These are phyloP conservation scores for Sophora flavescens DNA, from an alignment of 306 rosid genomes.

Conservation along the genomic window DNA sequence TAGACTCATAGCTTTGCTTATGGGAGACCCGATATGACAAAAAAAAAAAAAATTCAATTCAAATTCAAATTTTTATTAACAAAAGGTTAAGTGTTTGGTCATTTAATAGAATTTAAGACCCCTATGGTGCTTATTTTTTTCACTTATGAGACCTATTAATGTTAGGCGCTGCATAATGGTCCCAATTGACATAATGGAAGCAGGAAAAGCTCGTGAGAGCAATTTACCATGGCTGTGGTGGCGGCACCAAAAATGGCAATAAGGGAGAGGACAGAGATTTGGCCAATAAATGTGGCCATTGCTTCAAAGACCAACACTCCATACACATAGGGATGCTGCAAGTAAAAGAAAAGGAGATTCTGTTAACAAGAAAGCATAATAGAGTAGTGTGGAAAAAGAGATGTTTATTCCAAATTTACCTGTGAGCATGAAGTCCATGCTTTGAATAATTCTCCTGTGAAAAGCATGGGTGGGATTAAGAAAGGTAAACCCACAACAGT, in stretches of 20 bases:
- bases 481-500: slow-evolving; percentile 94
- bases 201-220: slow-evolving; percentile 43
- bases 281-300: slow-evolving; percentile 91
- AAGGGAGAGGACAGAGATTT: slow-evolving; percentile 94
- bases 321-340: slow-evolving; percentile 94
- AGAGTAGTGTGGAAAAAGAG: background rate
- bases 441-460: slow-evolving; percentile 89
- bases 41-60: background rate
- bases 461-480: slow-evolving; percentile 94
- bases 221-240: slow-evolving; percentile 90
- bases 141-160: slow-evolving; percentile 41
- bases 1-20: too few species aligned
- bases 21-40: too few species aligned
- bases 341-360: slow-evolving; percentile 42
- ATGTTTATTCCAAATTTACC: slow-evolving; percentile 59
- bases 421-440: slow-evolving; percentile 95
- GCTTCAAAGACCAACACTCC: slow-evolving; percentile 93
- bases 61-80: slow-evolving; percentile 3
- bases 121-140: slow-evolving; percentile 28
- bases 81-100: slow-evolving; percentile 16
- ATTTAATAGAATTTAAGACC: slow-evolving; percentile 46
- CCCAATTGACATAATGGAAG: slow-evolving; percentile 44
- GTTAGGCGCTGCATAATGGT: slow-evolving; percentile 33
- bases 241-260: slow-evolving; percentile 96
- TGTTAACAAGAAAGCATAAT: slow-evolving; percentile 18